Evolutionary conservation across 257 asterid species (phyloP), one percentile per base, ranked within the genome.

Genomic region (Catharanthus roseus): DNA sequence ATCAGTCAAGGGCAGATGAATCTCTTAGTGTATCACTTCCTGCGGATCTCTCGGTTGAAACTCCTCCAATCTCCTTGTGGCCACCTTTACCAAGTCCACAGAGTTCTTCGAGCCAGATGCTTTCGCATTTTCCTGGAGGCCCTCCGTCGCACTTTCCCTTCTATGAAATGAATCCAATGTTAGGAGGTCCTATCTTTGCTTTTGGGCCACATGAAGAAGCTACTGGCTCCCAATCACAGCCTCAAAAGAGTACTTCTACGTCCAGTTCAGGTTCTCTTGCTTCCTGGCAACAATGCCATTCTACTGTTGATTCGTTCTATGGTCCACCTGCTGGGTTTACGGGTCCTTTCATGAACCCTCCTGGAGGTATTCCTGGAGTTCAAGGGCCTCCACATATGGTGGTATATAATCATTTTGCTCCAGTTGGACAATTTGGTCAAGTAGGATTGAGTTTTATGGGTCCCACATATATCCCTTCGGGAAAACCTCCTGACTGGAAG

Each of bases 361-460:
- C 95, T 72, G 91, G 96, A 72, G 89, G 92, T 53, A 87, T 92
- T 72, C 86, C 91, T 70, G 99, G 98, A 74, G 96, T 90, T 80
- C 96, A 87, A 75, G 97, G 92, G 19, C 87, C 92, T 36, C 96
- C 97, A 1, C 98, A 93, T 74, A 89, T 95, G 97, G 99, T 91
- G 76, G 96, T 95, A 67, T 95, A 91, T 67, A 91, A 95, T 76
- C 99, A 91, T 87, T 95, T 95, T 88, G 90, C 97, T 67, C 97
- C 99, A 21, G 96, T 90, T 72, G 96, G 96, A 75, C 99, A 89
- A 73, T 95, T 85, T 65, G 97, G 99, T 41, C 99, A 88, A 82
- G 96, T 95, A 57, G 97, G 99, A 78, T 82, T 95, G 86, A 91
- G 97, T 85, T 91, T 89, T 78, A 89, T 95, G 97, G 97, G 99